Evolutionary conservation across 257 asterid genomes (phyloP).

Genomic region (Lycium barbarum): DNA sequence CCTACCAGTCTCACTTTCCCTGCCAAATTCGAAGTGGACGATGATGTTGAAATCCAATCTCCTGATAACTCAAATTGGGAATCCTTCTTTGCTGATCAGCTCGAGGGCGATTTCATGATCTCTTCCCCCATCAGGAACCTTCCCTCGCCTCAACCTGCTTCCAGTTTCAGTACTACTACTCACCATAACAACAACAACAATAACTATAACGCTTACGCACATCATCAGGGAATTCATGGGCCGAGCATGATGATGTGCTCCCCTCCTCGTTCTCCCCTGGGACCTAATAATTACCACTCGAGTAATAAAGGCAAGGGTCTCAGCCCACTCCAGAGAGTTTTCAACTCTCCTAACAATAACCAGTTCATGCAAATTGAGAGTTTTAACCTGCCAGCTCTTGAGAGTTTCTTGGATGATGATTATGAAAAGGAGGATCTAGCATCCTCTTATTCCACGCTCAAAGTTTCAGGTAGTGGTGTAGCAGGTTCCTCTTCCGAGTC

Average conservation of each 20-base stretch:
- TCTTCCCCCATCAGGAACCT: slow-evolving; percentile 70
- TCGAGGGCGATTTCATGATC: slow-evolving; percentile 76
- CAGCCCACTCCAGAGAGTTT: slow-evolving; percentile 73
- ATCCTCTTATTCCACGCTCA: slow-evolving; percentile 38
- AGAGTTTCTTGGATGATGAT: slow-evolving; percentile 59
- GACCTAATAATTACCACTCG: slow-evolving; percentile 30
- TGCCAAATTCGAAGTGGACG: slow-evolving; percentile 50
- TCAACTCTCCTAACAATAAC: slow-evolving; percentile 68
- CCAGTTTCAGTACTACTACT: neutral
- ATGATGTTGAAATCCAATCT: slow-evolving; percentile 51
- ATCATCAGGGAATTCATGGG: slow-evolving; percentile 39
- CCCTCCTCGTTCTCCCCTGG: slow-evolving; percentile 68
- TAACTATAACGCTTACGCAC: slow-evolving; percentile 29
- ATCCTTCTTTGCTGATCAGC: slow-evolving; percentile 63
- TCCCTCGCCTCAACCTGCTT: slow-evolving; percentile 46
- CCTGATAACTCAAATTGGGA: slow-evolving; percentile 77
- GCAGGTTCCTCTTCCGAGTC: slow-evolving; percentile 44
- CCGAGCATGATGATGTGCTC: slow-evolving; percentile 47
- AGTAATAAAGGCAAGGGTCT: slow-evolving; percentile 59
- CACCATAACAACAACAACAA: neutral
- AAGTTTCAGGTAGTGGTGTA: slow-evolving; percentile 37
- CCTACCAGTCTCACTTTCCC: slow-evolving; percentile 39
- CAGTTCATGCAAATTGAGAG: slow-evolving; percentile 67
- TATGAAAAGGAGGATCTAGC: slow-evolving; percentile 30
- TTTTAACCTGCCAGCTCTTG: slow-evolving; percentile 68